Evolutionary conservation across 2,329 filamentous ascomycete genomes (phyloP).

Genomic region (Ampelomyces quisqualis): DNA sequence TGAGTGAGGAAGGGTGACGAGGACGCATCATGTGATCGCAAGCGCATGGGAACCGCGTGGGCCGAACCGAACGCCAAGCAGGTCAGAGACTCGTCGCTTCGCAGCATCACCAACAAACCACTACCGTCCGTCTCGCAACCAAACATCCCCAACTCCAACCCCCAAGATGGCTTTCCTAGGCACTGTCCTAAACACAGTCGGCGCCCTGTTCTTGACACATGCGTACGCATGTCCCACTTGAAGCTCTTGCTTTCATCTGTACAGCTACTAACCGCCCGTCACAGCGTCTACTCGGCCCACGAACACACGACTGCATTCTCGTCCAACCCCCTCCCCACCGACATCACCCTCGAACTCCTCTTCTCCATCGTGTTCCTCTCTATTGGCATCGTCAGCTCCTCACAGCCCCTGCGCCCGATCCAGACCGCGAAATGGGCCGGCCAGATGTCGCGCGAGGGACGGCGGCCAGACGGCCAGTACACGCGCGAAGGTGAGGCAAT

Average conservation of each 20-base stretch:
- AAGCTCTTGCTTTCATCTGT: not conserved
- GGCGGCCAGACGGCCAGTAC: conserved; percentile 57
- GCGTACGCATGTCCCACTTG: conserved; percentile 74
- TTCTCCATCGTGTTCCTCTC: conserved; percentile 78
- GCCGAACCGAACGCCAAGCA: not conserved
- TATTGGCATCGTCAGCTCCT: conserved; percentile 75
- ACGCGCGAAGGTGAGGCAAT: conserved; percentile 66
- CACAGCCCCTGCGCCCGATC: conserved; percentile 79
- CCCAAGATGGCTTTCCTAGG: conserved; percentile 68
- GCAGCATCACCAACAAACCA: conserved; percentile 2
- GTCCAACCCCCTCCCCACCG: conserved; percentile 65
- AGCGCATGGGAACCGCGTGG: too few species aligned
- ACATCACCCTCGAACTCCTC: conserved; percentile 86
- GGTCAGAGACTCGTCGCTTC: conserved; percentile 15
- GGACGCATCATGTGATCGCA: not conserved
- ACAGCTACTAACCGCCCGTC: conserved; percentile 19
- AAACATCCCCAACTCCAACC: not conserved
- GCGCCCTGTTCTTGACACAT: conserved; percentile 77
- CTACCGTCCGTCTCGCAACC: not conserved
- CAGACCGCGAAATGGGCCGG: conserved; percentile 80
- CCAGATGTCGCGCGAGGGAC: conserved; percentile 76
- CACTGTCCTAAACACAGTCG: conserved; percentile 68
- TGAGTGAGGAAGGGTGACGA: too few species aligned
- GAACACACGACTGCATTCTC: conserved; percentile 77
- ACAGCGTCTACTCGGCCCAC: conserved; percentile 92